phyloP scores from a whole-genome alignment of 1,284 basidiomycete species.

The Pseudozyma thailandica region DNA sequence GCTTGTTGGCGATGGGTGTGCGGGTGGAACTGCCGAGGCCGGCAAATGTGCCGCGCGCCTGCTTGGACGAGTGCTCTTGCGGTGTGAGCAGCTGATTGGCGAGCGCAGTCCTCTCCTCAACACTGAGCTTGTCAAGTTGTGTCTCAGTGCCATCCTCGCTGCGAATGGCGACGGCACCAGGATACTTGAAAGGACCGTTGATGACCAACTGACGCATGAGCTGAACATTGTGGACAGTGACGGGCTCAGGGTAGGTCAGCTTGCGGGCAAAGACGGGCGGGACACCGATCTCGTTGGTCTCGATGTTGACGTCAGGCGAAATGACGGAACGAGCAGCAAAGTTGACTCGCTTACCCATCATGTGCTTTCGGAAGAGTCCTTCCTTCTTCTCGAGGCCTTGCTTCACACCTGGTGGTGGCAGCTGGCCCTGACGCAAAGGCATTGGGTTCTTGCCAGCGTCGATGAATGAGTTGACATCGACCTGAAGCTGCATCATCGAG shows the following conservation, averaged over 20 bases:
- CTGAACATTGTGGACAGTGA: conserved; percentile 89
- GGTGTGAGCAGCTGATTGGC: conserved; percentile 97
- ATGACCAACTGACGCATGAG: conserved; percentile 91
- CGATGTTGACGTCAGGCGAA: conserved; percentile 98
- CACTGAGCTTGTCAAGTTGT: conserved; percentile 77
- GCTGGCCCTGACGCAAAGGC: conserved; percentile 83
- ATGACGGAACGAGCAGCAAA: conserved; percentile 99
- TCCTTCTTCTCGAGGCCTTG: conserved; percentile 99
- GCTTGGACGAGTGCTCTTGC: conserved; percentile 74
- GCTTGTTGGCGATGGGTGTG: conserved; percentile 81
- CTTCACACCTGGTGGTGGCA: conserved; percentile 95
- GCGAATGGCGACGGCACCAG: conserved; percentile 93
- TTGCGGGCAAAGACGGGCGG: conserved; percentile 98
- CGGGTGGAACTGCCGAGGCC: conserved; percentile 63
- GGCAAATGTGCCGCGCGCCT: conserved; percentile 63
- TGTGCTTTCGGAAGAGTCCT: conserved; percentile 96
- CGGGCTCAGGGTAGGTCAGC: conserved; percentile 96
- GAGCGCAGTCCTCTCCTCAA: conserved; percentile 89
- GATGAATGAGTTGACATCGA: conserved; percentile 96
- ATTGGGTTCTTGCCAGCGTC: conserved; percentile 96
- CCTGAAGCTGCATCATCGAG: conserved; percentile 86
- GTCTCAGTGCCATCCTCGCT: conserved; percentile 80
- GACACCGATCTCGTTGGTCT: conserved; percentile 98
- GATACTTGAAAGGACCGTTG: conserved; percentile 87
- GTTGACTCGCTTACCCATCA: conserved; percentile 99